Evolutionary conservation across 139 green algal genomes (phyloP), one percentile per base, ranked within the genome.

Genomic region (Asterochloris erici): DNA sequence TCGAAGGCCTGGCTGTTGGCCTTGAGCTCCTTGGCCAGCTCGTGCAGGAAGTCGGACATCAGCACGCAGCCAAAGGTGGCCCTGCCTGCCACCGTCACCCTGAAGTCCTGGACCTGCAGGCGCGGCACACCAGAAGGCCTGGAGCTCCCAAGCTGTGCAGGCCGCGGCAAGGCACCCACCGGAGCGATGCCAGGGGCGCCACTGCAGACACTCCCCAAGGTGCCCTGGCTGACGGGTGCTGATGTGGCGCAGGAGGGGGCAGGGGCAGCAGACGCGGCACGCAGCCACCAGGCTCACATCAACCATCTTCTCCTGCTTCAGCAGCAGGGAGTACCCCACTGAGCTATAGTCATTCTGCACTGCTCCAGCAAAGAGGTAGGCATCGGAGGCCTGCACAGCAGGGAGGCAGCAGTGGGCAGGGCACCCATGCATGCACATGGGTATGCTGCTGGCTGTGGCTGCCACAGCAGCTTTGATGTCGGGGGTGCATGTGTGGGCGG

Each of bases 261-360:
- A 54, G 38, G n/a, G n/a, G 4, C 38, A 54, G 38, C 38, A 54
- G 38, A 54, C 2, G 38, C 38, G 6, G 6, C 38, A 54, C 38
- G 38, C 38, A 10, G 38, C 38, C 38, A 54, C 24, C 14, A 54
- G 17, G 9, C 88, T 75, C 60, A 87, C 82, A 6, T 84, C 29
- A 9, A 90, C 79, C 81, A 93, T 88, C 77, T 94, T 92, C 23
- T 84, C 82, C 15, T 88, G 80, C 74, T 91, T 89, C 0, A 96
- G 84, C 68, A 94, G 87, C 82, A 93, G 84, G 23, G 87, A 91
- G 87, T 94, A 94, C 26, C 94, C 93, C 12, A 89, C 77, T 6
- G 90, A 91, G 21, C 85, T 90, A 85, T 97, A 97, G 85, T 97
- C 94, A 71, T 92, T 94, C 82, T 93, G 90, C 0, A 90, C 63